These are phyloP conservation scores for Stereum hirsutum DNA, from an alignment of 1,284 basidiomycete genomes.

Conservation along the genomic window DNA sequence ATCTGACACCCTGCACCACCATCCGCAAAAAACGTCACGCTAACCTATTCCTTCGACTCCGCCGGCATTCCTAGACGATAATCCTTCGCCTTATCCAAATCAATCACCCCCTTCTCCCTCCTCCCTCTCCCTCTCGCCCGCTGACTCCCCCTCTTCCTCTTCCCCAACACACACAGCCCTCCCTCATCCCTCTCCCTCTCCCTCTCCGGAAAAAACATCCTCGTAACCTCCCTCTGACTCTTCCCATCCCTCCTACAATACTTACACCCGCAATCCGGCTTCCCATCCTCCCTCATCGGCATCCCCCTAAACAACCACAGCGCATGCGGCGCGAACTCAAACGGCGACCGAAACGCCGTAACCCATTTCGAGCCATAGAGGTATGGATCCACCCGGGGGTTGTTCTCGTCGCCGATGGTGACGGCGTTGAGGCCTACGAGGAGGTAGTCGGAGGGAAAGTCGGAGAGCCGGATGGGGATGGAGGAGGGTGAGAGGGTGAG, in stretches of 20 bases:
- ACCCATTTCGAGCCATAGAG: background rate
- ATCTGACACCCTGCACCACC: no score
- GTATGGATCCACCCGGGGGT: background rate
- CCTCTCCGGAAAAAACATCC: background rate
- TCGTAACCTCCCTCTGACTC: background rate
- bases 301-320: background rate
- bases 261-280: background rate
- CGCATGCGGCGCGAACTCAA: background rate
- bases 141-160: background rate
- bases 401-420: background rate
- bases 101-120: background rate
- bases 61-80: no score
- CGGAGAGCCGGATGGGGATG: background rate
- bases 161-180: background rate
- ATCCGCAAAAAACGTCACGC: no score
- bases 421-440: background rate
- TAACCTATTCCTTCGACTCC: no score
- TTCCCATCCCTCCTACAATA: background rate
- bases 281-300: background rate
- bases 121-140: background rate
- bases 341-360: background rate
- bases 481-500: background rate
- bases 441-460: constrained; percentile 4
- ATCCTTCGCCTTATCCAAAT: no score
- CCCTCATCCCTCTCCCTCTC: background rate